Evolutionary conservation across 495 filamentous ascomycete species (phyloP).

Genomic region (Penicillium subrubescens): DNA sequence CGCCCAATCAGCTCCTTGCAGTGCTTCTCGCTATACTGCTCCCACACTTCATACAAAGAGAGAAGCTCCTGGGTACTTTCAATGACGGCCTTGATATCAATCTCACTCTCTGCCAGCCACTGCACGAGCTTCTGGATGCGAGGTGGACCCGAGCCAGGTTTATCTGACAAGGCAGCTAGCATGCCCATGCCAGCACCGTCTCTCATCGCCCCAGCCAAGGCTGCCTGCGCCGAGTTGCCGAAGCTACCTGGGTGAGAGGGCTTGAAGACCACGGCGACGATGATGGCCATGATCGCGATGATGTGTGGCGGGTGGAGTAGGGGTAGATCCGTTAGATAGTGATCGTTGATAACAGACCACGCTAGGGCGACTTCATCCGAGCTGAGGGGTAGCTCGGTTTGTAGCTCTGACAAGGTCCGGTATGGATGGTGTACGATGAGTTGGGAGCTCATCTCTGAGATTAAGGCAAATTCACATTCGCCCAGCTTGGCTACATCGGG

Average conservation of each 20-base stretch:
- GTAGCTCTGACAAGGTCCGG: conserved; percentile 76
- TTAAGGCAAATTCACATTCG: conserved; percentile 95
- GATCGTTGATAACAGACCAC: conserved; percentile 91
- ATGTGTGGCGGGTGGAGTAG: conserved; percentile 86
- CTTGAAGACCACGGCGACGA: conserved; percentile 79
- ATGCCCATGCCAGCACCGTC: conserved; percentile 46
- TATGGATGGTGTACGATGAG: conserved; percentile 98
- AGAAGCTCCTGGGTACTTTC: conserved; percentile 96
- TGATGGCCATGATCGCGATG: conserved; percentile 86
- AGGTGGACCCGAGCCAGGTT: conserved; percentile 36
- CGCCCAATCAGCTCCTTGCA: conserved; percentile 77
- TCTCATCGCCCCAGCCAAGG: conserved; percentile 42
- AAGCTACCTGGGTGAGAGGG: conserved; percentile 49
- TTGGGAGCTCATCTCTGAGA: conserved; percentile 92
- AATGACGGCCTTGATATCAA: conserved; percentile 89
- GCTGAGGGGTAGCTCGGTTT: conserved; percentile 66
- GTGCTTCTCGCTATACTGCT: conserved; percentile 83
- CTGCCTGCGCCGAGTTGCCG: conserved; percentile 42
- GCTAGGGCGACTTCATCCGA: conserved; percentile 79
- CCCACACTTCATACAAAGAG: conserved; percentile 90
- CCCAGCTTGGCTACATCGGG: conserved; percentile 85
- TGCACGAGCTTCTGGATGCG: conserved; percentile 70
- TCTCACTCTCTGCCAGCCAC: conserved; percentile 90
- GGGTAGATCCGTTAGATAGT: conserved; percentile 91
- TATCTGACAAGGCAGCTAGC: conserved; percentile 42